Evolutionary conservation across 2,329 filamentous ascomycete genomes (phyloP).

Genomic region (Chaetomium strumarium): DNA sequence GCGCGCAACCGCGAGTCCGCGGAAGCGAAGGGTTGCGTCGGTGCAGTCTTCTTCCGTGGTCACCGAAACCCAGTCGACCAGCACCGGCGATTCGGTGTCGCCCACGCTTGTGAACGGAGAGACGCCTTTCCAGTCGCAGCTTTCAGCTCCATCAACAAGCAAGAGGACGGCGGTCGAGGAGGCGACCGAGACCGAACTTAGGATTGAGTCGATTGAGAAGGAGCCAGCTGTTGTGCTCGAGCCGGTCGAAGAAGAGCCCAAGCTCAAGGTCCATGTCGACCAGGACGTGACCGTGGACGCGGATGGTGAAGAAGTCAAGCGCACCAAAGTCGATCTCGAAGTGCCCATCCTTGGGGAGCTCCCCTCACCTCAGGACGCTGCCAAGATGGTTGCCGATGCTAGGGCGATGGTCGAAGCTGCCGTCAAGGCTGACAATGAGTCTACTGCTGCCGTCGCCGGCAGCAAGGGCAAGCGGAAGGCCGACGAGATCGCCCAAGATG

Average conservation of each 20-base stretch:
- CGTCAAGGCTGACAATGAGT: constrained; percentile 36
- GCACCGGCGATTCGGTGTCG: constrained; percentile 25
- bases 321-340: constrained; percentile 69
- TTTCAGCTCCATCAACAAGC: constrained; percentile 16
- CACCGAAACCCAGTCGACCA: constrained; percentile 28
- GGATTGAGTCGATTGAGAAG: constrained; percentile 45
- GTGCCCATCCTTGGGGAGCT: constrained; percentile 64
- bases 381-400: constrained; percentile 78
- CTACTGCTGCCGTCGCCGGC: constrained; percentile 27
- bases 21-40: constrained; percentile 44
- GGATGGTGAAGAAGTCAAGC: constrained; percentile 59
- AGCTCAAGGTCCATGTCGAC: constrained; percentile 65
- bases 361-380: constrained; percentile 69
- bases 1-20: constrained; percentile 45
- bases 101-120: constrained; percentile 28
- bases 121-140: constrained; percentile 16
- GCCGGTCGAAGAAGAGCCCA: constrained; percentile 49
- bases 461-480: constrained; percentile 26
- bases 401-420: constrained; percentile 78
- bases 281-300: constrained; percentile 52
- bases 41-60: constrained; percentile 36
- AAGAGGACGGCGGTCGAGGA: constrained; percentile 29
- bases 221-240: constrained; percentile 45
- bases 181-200: constrained; percentile 28
- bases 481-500: constrained; percentile 23